Evolutionary conservation across 306 rosid genomes (phyloP), one percentile per base, ranked within the genome.

Genomic region (Vachellia pachyceras): DNA sequence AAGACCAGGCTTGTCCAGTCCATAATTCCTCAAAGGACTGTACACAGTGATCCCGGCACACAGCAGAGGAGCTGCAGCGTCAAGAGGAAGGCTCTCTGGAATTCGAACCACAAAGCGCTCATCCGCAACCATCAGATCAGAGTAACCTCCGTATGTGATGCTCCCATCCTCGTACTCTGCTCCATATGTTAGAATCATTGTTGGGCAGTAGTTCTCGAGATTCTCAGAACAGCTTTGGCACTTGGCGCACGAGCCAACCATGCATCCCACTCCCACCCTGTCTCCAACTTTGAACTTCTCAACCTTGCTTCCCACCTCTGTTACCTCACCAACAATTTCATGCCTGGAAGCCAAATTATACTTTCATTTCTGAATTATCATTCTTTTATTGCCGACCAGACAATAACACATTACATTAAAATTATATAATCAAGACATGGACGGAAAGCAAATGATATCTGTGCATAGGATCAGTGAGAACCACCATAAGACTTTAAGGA

Each of bases 21-120:
- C 88, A 67, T 39, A 87, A 61, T 66, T 72, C 8, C 18, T 76
- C 58, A 87, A 3, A 61, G 90, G 88, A 54, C 88, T 84, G 5
- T 84, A 87, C 22, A 83, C 86, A 3, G 88, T 84, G 72, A 87
- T 82, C 17, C 61, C 61, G 7, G 61, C 60, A n/a, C 60, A 52
- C 7, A 52, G 60, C 10, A 52, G 60, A 52, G 60, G 60, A 52
- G 60, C 60, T 0, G 61, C 61, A n/a, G 61, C 61, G n/a, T n/a
- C 61, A 18, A n/a, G 61, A 54, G 29, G 29, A n/a, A 54, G 9
- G 61, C n/a, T n/a, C 9, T 54, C 61, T 54, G 61, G 61, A 18
- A 54, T 54, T 25, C 4, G 61, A 6, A 54, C 6, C 61, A 54
- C 61, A 54, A 54, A 54, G 25, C n/a, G 61, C 61, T 54, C 61